Evolutionary conservation across 1,284 basidiomycete genomes (phyloP).

Genomic region (Agaricales sp.): DNA sequence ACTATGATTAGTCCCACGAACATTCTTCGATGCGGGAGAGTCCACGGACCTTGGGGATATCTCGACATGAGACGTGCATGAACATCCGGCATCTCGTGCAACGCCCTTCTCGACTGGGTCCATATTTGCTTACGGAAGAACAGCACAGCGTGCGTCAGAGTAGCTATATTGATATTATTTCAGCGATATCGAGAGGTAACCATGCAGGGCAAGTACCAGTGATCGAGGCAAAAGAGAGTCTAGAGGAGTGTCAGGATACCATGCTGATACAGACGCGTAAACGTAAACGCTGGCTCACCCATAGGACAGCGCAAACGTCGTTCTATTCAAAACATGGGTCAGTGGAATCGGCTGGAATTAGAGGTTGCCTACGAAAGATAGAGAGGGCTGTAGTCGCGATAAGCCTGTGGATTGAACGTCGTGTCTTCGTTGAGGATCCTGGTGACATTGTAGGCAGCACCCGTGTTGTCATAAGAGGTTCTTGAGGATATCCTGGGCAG

Average conservation of each 20-base stretch:
- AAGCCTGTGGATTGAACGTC: conserved; percentile 40
- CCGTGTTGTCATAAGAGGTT: too few relatives aligned
- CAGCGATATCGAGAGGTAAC: too few relatives aligned
- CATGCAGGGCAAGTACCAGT: too few relatives aligned
- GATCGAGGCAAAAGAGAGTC: conserved; percentile 39
- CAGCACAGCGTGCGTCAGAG: conserved; percentile 66
- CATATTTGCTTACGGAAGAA: conserved; percentile 71
- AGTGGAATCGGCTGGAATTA: too few relatives aligned
- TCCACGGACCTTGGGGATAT: too few relatives aligned
- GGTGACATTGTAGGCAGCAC: conserved; percentile 55
- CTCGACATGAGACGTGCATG: conserved; percentile 72
- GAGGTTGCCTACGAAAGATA: conserved; percentile 42
- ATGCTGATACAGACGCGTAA: conserved; percentile 9
- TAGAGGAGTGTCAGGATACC: conserved; percentile 9
- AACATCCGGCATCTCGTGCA: conserved; percentile 73
- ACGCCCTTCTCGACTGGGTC: conserved; percentile 42
- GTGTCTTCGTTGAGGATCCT: conserved; percentile 36
- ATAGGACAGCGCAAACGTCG: too few relatives aligned
- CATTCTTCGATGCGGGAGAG: too few relatives aligned
- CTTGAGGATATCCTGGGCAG: too few relatives aligned
- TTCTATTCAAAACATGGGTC: too few relatives aligned
- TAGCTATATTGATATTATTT: too few relatives aligned
- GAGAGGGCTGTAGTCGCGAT: conserved; percentile 53
- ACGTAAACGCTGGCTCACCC: too few relatives aligned
- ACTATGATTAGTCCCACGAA: too few relatives aligned